Evolutionary conservation across 331 rosid species (phyloP).

Genomic region (Ulmus americana): DNA sequence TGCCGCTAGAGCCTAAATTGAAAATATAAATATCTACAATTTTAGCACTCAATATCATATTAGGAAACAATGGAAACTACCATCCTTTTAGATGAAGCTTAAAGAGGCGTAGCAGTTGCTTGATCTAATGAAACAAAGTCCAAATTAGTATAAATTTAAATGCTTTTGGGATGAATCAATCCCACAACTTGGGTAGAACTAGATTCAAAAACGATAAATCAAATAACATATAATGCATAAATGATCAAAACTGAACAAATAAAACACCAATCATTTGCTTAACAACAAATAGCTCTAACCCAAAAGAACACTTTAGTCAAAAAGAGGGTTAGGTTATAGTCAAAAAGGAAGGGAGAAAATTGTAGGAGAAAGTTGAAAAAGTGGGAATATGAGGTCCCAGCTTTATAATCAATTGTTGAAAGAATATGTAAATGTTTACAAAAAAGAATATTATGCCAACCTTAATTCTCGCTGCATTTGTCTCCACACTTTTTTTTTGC

Average conservation of each 20-base stretch:
- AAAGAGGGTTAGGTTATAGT: slow-evolving; percentile 18
- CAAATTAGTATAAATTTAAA: no score
- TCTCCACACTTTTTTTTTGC: slow-evolving; percentile 5
- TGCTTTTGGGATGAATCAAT: no score
- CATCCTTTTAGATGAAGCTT: background rate
- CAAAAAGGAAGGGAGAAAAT: slow-evolving; percentile 8
- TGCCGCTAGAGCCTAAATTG: slow-evolving; percentile 1
- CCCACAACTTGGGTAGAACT: no score
- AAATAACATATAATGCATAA: no score
- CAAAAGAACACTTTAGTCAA: no score
- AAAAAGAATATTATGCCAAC: slow-evolving; percentile 17
- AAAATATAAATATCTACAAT: background rate
- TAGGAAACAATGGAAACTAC: background rate
- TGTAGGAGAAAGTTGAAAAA: slow-evolving; percentile 12
- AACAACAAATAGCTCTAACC: no score
- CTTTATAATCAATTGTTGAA: slow-evolving; percentile 13
- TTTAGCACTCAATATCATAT: background rate
- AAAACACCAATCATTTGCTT: no score
- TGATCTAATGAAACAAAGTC: background rate
- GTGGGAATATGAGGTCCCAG: slow-evolving; percentile 28
- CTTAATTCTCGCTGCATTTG: background rate
- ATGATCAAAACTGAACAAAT: no score
- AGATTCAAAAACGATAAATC: no score
- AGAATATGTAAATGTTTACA: slow-evolving; percentile 26
- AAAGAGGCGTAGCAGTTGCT: background rate